Conservation (phyloP, 2,329 filamentous ascomycete species). For the Gaeumannomyces sp. region DNA sequence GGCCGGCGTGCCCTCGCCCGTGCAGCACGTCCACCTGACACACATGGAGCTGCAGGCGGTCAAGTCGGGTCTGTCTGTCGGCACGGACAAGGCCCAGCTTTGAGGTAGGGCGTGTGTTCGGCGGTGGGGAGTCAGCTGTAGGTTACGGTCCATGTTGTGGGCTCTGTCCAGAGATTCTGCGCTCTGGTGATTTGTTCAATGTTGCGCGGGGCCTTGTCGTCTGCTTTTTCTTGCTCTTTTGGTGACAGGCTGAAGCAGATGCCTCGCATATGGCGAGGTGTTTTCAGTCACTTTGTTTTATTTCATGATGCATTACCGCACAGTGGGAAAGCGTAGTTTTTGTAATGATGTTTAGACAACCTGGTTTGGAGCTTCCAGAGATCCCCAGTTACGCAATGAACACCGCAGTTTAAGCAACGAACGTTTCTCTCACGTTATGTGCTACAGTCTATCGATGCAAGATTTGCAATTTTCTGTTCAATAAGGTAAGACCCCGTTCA, state of each 20-base stretch:
- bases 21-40: slow-evolving; percentile 8
- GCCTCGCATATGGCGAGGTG: background rate
- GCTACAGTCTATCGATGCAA: too few relatives aligned
- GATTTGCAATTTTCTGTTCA: too few relatives aligned
- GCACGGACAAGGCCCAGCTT: background rate
- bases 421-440: too few relatives aligned
- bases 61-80: slow-evolving; percentile 7
- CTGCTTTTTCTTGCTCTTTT: background rate
- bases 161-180: background rate
- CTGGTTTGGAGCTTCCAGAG: too few relatives aligned
- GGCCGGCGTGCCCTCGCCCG: slow-evolving; percentile 2
- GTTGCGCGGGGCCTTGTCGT: background rate
- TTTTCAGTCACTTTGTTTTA: background rate
- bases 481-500: too few relatives aligned
- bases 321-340: background rate
- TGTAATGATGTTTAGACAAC: background rate
- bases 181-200: background rate
- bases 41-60: slow-evolving; percentile 10
- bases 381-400: too few relatives aligned
- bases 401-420: too few relatives aligned
- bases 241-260: background rate
- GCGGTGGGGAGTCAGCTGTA: background rate
- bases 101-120: background rate
- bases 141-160: background rate
- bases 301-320: background rate